Conservation (phyloP, 352 stramenopile species). For the Globisporangium cylindrosporum region DNA sequence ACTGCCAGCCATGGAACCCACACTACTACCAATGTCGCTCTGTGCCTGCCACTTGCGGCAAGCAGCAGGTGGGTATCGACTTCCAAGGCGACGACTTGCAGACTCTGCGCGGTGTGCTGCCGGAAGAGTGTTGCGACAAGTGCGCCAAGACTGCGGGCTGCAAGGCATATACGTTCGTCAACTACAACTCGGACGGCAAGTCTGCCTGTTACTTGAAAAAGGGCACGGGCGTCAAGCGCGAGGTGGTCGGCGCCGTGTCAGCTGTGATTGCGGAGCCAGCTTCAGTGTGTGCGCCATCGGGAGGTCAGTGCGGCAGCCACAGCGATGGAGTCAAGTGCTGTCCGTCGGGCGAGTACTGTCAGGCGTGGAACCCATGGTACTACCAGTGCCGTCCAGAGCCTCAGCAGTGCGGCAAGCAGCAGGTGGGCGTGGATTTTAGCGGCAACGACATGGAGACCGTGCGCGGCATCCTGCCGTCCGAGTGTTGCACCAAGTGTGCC, state of each 20-base stretch:
- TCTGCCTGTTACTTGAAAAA: neutral
- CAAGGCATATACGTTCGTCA: neutral
- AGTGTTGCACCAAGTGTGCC: constrained; percentile 44
- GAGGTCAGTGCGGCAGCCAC: neutral
- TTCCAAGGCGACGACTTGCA: neutral
- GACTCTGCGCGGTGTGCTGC: neutral
- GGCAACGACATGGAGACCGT: neutral
- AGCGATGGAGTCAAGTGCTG: neutral
- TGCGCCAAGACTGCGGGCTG: neutral
- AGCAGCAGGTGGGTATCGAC: neutral
- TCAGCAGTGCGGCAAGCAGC: constrained; percentile 1
- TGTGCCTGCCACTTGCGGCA: neutral
- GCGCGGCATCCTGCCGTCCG: neutral
- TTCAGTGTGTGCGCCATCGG: neutral
- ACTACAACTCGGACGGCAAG: neutral
- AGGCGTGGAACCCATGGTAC: too few species aligned
- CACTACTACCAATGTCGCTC: constrained; percentile 31
- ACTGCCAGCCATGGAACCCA: constrained; percentile 30
- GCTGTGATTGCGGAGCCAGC: neutral
- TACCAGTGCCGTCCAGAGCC: too few species aligned
- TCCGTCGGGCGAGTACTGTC: neutral
- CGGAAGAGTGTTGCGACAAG: neutral
- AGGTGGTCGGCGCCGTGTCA: neutral
- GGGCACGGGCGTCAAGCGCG: neutral
- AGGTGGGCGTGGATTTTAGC: constrained; percentile 5